phyloP scores from a whole-genome alignment of 2,329 filamentous ascomycete species.

The Fusarium acutatum region DNA sequence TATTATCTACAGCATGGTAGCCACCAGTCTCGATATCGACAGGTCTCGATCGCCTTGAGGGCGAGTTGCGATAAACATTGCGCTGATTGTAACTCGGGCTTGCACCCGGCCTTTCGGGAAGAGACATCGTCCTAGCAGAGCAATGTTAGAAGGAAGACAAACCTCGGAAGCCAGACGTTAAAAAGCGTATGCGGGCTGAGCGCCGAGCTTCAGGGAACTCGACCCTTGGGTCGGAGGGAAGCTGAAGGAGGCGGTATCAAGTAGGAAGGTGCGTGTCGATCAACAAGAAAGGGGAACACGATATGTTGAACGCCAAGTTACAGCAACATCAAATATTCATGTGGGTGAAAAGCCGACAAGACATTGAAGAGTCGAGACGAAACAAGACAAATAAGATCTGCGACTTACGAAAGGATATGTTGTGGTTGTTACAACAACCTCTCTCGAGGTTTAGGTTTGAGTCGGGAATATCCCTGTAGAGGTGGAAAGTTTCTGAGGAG shows the following conservation, averaged over 20 bases:
- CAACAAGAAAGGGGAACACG: slow-evolving; percentile 20
- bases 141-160: slow-evolving; percentile 31
- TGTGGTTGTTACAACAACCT: slow-evolving; percentile 38
- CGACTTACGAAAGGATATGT: slow-evolving; percentile 39
- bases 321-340: slow-evolving; percentile 6
- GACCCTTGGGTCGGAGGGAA: slow-evolving; percentile 17
- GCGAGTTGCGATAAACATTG: slow-evolving; percentile 72
- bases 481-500: slow-evolving; percentile 40
- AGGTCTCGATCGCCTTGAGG: slow-evolving; percentile 70
- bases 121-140: slow-evolving; percentile 62
- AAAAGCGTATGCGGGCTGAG: not conserved
- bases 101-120: slow-evolving; percentile 71
- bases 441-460: slow-evolving; percentile 34
- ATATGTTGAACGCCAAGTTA: slow-evolving; percentile 14
- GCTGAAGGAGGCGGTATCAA: slow-evolving; percentile 10
- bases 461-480: slow-evolving; percentile 40
- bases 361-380: not conserved
- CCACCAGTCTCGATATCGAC: slow-evolving; percentile 75
- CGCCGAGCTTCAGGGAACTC: slow-evolving; percentile 17
- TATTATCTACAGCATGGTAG: slow-evolving; percentile 54
- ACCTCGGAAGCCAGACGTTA: not conserved
- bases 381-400: slow-evolving; percentile 14
- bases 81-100: slow-evolving; percentile 68
- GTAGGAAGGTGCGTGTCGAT: slow-evolving; percentile 27
- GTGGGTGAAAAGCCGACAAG: slow-evolving; percentile 1